These are phyloP conservation scores for Proliferodiscus dingleyae DNA, from an alignment of 2,329 filamentous ascomycete species.

Conservation along the genomic window DNA sequence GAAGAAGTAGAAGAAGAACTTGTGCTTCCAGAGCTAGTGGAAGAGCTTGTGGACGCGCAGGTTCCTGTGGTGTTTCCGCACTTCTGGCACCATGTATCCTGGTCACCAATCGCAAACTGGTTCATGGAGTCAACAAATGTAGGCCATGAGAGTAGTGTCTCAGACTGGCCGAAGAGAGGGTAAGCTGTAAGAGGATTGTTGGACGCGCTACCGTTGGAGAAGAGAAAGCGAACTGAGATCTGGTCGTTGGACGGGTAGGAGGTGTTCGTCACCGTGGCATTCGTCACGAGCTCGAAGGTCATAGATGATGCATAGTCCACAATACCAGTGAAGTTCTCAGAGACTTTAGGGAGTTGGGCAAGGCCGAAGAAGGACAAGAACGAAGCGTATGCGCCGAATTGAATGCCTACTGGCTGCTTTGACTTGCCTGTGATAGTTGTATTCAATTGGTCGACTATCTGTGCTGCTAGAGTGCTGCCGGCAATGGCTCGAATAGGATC, in stretches of 20 bases:
- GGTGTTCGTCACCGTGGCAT: conserved; percentile 38
- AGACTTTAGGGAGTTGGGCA: conserved; percentile 45
- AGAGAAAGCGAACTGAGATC: conserved; percentile 56
- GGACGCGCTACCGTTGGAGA: conserved; percentile 52
- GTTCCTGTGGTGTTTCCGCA: conserved; percentile 69
- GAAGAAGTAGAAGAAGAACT: conserved; percentile 22
- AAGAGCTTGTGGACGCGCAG: conserved; percentile 49
- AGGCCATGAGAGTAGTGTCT: conserved; percentile 58
- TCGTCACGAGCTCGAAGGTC: conserved; percentile 67
- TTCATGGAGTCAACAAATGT: conserved; percentile 61
- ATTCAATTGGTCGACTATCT: conserved; percentile 41
- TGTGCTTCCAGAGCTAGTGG: conserved; percentile 16
- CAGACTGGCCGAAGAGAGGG: conserved; percentile 55
- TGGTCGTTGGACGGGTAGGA: conserved; percentile 47
- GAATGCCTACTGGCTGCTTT: conserved; percentile 42
- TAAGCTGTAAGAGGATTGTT: conserved; percentile 40
- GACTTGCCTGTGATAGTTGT: conserved; percentile 43
- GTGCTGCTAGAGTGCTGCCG: conserved; percentile 48
- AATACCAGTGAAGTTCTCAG: conserved; percentile 65
- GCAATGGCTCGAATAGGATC: conserved; percentile 58
- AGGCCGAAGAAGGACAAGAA: conserved; percentile 62
- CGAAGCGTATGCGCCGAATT: conserved; percentile 57
- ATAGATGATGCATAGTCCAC: conserved; percentile 82
- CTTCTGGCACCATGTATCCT: conserved; percentile 64
- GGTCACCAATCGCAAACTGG: conserved; percentile 62